Evolutionary conservation across 192 early-diverging fungal genomes (phyloP), one percentile per base, ranked within the genome.

Genomic region (Backusella sp.): DNA sequence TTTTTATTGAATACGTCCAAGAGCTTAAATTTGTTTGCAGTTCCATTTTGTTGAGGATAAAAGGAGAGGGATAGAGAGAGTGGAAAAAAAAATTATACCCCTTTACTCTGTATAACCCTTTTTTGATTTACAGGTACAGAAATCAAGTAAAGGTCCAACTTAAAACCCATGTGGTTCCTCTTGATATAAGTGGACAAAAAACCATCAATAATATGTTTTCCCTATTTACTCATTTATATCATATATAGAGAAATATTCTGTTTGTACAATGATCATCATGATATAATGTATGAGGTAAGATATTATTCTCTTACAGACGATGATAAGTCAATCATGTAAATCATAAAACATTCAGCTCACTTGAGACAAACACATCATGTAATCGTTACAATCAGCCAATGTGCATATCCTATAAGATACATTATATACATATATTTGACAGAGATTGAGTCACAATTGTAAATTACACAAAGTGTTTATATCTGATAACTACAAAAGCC

Each of bases 91-190:
- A 28, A n/a, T n/a, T 28, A 28, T 26, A 0, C 56, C 56, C 56
- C 56, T 62, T 28, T 39, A 8, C 7, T 39, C 28, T 28, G 56
- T 62, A 62, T 62, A 28, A 62, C 56, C 11, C 56, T 62, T 62
- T 62, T 26, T 28, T 62, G 56, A 62, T 62, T 26, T 62, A 28
- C 56, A 62, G 56, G 56, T 62, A 62, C 56, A 62, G 26, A 62
- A n/a, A 19, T 49, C 26, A 62, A 2, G 26, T 28, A 62, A 62
- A 28, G 8, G 26, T 26, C 9, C 56, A 28, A 59, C 56, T 59
- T 59, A 14, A 62, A 62, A 26, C 11, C 8, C 56, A 62, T 28
- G 56, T 28, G 56, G 11, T 14, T 62, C 23, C 56, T 28, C 23
- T 28, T 11, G 4, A 12, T 28, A 28, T 62, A 9, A 62, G 56